Conservation (phyloP, 768 basidiomycete species). For the Termitomyces sp. region DNA sequence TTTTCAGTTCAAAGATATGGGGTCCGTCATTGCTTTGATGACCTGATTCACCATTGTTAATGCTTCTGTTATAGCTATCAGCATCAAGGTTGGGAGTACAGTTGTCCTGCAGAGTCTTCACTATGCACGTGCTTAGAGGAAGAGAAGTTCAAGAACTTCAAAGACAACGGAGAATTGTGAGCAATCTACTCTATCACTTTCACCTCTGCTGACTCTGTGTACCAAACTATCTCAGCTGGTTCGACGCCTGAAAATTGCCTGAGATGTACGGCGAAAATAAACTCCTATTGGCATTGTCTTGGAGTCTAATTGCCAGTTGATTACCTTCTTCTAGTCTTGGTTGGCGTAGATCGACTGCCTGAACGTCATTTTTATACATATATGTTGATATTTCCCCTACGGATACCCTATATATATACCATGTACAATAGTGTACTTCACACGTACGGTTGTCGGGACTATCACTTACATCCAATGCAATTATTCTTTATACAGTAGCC, state of each 20-base stretch:
- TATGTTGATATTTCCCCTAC: not conserved
- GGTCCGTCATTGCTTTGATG: slow-evolving; percentile 7
- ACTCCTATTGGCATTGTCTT: not conserved
- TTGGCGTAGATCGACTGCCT: not conserved
- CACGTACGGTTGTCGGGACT: not conserved
- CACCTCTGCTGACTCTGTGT: not conserved
- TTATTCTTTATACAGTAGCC: too few species aligned
- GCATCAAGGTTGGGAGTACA: slow-evolving; percentile 23
- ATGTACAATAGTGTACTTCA: not conserved
- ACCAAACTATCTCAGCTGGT: slow-evolving; percentile 1
- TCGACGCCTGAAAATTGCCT: not conserved
- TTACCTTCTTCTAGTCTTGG: not conserved
- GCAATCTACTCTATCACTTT: not conserved
- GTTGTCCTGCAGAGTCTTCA: slow-evolving; percentile 17
- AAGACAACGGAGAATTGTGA: slow-evolving; percentile 9
- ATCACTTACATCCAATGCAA: too few species aligned
- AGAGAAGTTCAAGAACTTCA: slow-evolving; percentile 11
- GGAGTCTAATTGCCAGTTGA: not conserved
- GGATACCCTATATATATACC: not conserved
- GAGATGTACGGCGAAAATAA: slow-evolving; percentile 8
- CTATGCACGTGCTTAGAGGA: slow-evolving; percentile 22
- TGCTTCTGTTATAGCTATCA: slow-evolving; percentile 17
- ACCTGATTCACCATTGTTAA: not conserved
- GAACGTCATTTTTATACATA: not conserved
- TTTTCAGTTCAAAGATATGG: slow-evolving; percentile 22